phyloP scores from a whole-genome alignment of 2,329 filamentous ascomycete species.

The Coniella lustricola region DNA sequence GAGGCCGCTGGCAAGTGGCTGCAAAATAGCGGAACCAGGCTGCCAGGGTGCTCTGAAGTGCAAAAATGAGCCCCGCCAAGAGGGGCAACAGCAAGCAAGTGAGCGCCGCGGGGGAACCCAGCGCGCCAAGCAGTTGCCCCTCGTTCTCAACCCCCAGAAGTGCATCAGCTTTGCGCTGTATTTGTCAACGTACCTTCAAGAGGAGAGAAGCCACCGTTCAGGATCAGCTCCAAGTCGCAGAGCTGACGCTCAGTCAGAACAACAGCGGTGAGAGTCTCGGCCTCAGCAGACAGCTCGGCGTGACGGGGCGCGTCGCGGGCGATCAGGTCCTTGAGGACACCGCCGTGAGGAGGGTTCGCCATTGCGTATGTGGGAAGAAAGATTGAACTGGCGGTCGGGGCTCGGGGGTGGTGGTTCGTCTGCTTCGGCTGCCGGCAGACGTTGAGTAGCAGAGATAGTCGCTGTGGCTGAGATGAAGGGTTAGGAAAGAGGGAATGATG shows the following conservation, averaged over 20 bases:
- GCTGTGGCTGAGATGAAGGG: neutral
- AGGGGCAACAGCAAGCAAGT: neutral
- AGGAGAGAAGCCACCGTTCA: constrained; percentile 96
- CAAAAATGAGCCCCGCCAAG: constrained; percentile 8
- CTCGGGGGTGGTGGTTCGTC: neutral
- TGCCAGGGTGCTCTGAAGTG: constrained; percentile 2
- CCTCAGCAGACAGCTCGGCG: constrained; percentile 71
- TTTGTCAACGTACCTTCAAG: constrained; percentile 64
- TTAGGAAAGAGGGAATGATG: neutral
- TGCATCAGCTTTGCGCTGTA: neutral
- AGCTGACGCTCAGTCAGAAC: constrained; percentile 87
- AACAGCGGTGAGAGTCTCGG: constrained; percentile 79
- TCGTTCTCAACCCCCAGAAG: neutral
- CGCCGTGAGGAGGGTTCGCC: constrained; percentile 74
- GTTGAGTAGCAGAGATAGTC: neutral
- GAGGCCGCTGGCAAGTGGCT: neutral
- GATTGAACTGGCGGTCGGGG: neutral
- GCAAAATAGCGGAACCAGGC: constrained; percentile 10
- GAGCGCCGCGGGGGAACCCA: neutral
- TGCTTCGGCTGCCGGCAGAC: constrained; percentile 6
- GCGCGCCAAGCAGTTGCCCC: neutral
- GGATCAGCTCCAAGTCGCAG: constrained; percentile 93
- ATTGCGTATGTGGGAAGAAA: constrained; percentile 32
- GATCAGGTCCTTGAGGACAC: constrained; percentile 94
- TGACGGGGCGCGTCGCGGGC: constrained; percentile 84